A percentile compares a stretch with the other conserved stretches of the same genome.
Evolutionary conservation across 805 yeast genomes (phyloP).

Genomic region (Yueomyces sinensis): DNA sequence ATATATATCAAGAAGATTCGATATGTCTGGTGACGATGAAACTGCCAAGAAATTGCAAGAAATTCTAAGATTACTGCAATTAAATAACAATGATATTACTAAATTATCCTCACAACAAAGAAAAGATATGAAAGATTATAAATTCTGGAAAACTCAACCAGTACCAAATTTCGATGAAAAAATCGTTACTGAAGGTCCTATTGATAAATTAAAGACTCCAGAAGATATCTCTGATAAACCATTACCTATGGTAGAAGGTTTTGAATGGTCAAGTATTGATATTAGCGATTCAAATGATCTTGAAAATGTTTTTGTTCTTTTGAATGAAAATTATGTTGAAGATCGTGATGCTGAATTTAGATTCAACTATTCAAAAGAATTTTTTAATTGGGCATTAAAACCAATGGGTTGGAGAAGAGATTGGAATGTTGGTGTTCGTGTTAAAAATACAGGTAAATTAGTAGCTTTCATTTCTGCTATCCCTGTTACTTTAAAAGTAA

Average conservation of each 20-base stretch:
- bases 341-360: conserved; percentile 87
- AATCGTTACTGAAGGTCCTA: conserved; percentile 65
- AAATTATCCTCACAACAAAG: conserved; percentile 43
- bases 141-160: conserved; percentile 98
- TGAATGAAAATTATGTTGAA: conserved; percentile 88
- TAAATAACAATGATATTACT: conserved; percentile 27
- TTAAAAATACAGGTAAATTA: conserved; percentile 55
- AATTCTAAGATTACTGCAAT: conserved; percentile 30
- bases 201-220: conserved; percentile 53
- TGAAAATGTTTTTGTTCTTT: conserved; percentile 63
- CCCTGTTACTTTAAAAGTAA: conserved; percentile 57
- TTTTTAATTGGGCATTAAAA: conserved; percentile 84
- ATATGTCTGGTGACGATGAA: conserved; percentile 8
- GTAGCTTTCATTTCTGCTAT: conserved; percentile 90
- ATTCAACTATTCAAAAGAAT: conserved; percentile 73
- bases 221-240: conserved; percentile 63
- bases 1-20: too few species aligned
- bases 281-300: conserved; percentile 40
- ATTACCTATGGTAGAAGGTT: conserved; percentile 56
- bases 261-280: conserved; percentile 83
- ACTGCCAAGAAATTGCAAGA: conserved; percentile 30
- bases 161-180: conserved; percentile 66
- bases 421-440: conserved; percentile 93
- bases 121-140: conserved; percentile 76
- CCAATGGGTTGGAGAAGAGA: conserved; percentile 87